Conservation (phyloP, 2,329 filamentous ascomycete genomes). For the Hymenoscyphus infarciens region DNA sequence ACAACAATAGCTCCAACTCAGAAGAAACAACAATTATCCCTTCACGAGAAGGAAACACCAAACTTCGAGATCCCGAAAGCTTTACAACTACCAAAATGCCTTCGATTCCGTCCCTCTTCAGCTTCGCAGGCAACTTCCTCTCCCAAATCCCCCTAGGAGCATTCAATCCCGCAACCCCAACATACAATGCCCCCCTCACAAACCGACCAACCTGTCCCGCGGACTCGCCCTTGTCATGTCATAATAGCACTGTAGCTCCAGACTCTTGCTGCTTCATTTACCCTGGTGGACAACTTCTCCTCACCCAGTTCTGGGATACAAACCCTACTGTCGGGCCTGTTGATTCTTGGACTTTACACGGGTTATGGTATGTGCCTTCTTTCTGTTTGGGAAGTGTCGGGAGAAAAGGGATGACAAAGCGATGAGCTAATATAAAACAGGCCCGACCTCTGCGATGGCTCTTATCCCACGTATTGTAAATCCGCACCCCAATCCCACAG, state of each 20-base stretch:
- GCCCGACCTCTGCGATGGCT: constrained; percentile 64
- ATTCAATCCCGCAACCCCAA: neutral
- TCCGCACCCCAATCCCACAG: constrained; percentile 57
- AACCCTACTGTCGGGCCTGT: constrained; percentile 58
- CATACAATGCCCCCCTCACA: constrained; percentile 12
- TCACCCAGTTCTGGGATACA: constrained; percentile 76
- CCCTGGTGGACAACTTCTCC: constrained; percentile 65
- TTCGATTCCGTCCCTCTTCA: constrained; percentile 27
- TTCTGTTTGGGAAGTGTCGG: too few species aligned
- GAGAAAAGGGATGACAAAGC: too few species aligned
- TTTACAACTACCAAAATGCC: constrained; percentile 6
- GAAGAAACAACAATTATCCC: neutral
- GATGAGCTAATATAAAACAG: constrained; percentile 12
- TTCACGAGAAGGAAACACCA: neutral
- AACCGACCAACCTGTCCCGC: constrained; percentile 30
- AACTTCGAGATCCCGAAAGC: too few species aligned
- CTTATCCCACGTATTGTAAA: constrained; percentile 64
- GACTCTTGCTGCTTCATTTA: constrained; percentile 69
- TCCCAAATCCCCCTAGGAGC: constrained; percentile 25
- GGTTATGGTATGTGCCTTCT: constrained; percentile 50
- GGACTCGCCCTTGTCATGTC: constrained; percentile 51
- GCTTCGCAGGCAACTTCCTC: constrained; percentile 25
- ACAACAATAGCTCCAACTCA: neutral
- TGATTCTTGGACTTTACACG: constrained; percentile 73
- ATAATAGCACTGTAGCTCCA: constrained; percentile 56